Evolutionary conservation across 2,329 filamentous ascomycete species (phyloP).

Genomic region (Blastomyces emzantsi): DNA sequence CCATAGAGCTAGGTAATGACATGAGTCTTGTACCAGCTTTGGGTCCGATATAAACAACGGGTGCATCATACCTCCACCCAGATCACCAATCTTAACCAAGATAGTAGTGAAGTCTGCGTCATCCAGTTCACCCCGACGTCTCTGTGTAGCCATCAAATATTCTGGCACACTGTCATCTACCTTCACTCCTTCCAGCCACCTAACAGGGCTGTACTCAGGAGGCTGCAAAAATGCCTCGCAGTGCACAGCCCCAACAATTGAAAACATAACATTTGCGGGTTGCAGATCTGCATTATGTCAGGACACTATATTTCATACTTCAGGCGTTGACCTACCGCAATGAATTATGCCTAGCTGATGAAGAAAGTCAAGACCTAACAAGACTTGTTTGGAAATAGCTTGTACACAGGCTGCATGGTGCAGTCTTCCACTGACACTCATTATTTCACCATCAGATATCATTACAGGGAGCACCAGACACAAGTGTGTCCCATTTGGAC

Average conservation of each 20-base stretch:
- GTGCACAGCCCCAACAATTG: conserved; percentile 2
- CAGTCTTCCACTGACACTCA: conserved; percentile 15
- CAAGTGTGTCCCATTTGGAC: conserved; percentile 20
- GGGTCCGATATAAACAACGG: neutral
- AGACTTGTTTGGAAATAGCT: conserved; percentile 17
- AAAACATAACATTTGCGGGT: conserved; percentile 21
- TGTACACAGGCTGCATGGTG: conserved; percentile 14
- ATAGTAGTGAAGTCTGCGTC: conserved; percentile 13
- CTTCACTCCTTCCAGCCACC: conserved; percentile 15
- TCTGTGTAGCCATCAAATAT: conserved; percentile 20
- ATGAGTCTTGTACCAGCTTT: conserved; percentile 4
- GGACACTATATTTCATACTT: neutral
- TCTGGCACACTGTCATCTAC: conserved; percentile 17
- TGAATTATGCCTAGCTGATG: conserved; percentile 17
- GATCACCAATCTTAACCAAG: conserved; percentile 19
- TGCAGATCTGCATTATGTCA: conserved; percentile 17
- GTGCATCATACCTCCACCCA: conserved; percentile 19
- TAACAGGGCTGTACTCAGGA: conserved; percentile 17
- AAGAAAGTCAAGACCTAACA: conserved; percentile 18
- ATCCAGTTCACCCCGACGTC: conserved; percentile 15
- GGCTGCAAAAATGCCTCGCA: conserved; percentile 10
- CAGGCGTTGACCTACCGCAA: conserved; percentile 15
- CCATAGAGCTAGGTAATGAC: conserved; percentile 9
- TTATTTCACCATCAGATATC: conserved; percentile 19
- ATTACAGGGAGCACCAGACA: conserved; percentile 23